These are phyloP conservation scores for Cocos nucifera DNA, from an alignment of 176 grass and related monocot species.

Conservation along the genomic window DNA sequence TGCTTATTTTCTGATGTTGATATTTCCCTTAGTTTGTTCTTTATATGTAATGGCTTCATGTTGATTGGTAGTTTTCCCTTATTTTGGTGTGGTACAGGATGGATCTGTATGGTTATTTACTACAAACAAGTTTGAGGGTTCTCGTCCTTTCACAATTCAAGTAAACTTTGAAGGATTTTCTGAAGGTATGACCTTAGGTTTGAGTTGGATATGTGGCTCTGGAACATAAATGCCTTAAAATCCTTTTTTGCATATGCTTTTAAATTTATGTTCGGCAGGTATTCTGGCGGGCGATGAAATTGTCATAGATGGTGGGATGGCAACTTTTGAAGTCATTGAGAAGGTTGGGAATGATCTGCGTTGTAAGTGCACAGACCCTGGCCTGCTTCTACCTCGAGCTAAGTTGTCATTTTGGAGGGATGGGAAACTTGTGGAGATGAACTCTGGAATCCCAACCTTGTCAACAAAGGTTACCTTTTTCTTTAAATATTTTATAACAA, in stretches of 20 bases:
- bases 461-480: constrained; percentile 38
- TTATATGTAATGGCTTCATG: background rate
- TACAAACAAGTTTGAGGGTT: constrained; percentile 21
- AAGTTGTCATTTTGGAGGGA: constrained; percentile 69
- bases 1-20: too few relatives aligned
- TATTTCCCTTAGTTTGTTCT: too few relatives aligned
- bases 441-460: constrained; percentile 51
- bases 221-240: too few relatives aligned
- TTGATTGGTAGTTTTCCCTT: background rate
- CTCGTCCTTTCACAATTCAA: constrained; percentile 36
- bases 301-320: constrained; percentile 70
- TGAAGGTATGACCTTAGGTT: constrained; percentile 23
- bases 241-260: too few relatives aligned
- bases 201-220: too few relatives aligned
- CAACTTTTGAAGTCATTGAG: constrained; percentile 54
- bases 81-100: constrained; percentile 25
- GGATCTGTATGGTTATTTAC: constrained; percentile 60
- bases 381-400: constrained; percentile 61
- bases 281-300: constrained; percentile 54
- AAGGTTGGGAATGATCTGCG: constrained; percentile 38
- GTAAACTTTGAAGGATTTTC: constrained; percentile 47
- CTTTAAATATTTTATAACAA: too few relatives aligned
- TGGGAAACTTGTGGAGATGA: constrained; percentile 46
- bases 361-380: constrained; percentile 56
- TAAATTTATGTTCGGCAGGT: constrained; percentile 22